A percentile compares a stretch with the other conserved stretches of the same genome.
Evolutionary conservation across 805 yeast genomes (phyloP).

Genomic region (Yarrowia osloensis): DNA sequence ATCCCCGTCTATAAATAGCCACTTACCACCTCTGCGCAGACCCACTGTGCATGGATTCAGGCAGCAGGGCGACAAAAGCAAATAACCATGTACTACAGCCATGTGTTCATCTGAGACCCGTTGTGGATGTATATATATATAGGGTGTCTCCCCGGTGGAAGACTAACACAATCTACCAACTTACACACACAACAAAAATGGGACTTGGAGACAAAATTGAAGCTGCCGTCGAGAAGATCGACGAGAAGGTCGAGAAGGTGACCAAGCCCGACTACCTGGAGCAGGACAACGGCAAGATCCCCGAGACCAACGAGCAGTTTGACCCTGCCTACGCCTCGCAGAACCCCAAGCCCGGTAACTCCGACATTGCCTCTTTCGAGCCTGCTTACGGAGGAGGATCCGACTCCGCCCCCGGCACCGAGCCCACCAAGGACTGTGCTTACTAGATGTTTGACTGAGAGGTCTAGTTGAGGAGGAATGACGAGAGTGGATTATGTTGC

Average conservation of each 20-base stretch:
- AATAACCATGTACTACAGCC: neutral
- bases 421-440: conserved; percentile 26
- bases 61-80: conserved; percentile 7
- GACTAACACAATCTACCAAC: neutral
- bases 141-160: too few relatives aligned
- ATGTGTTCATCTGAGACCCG: neutral
- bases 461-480: neutral
- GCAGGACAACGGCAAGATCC: neutral
- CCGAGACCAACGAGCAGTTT: conserved; percentile 28
- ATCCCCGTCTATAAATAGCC: neutral
- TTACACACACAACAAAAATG: conserved; percentile 3
- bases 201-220: conserved; percentile 9
- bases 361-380: conserved; percentile 19
- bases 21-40: neutral
- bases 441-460: neutral
- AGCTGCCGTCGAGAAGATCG: conserved; percentile 16
- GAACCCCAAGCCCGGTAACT: conserved; percentile 10
- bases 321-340: conserved; percentile 25
- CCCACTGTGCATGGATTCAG: neutral
- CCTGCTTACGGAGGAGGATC: conserved; percentile 18
- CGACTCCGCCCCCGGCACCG: neutral
- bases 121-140: neutral
- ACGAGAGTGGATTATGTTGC: too few relatives aligned
- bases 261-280: conserved; percentile 10
- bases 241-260: conserved; percentile 26